Evolutionary conservation across 495 filamentous ascomycete species (phyloP), one percentile per base, ranked within the genome.

Genomic region (Sabuloglossum arenarium): DNA sequence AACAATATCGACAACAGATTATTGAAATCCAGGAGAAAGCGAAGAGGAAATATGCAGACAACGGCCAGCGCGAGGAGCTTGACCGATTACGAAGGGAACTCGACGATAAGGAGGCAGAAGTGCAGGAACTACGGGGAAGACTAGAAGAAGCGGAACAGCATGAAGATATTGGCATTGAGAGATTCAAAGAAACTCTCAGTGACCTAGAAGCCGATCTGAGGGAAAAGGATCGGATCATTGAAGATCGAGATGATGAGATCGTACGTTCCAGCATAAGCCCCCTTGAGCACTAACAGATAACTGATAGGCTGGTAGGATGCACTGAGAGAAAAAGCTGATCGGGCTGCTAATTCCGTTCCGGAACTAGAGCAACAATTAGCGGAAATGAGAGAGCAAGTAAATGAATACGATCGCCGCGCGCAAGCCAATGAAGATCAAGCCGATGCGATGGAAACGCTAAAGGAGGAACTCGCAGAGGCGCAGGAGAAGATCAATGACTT

Each of bases 11-110:
- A 49, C 74, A 80, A 58, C 84, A 91, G 67, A 75, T 95, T 52
- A 63, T 81, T 37, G 87, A 94, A 56, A 70, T 88, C 45, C 80
- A 75, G 27, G 84, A 94, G 58, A 85, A 85, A 65, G 74, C 82
- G 39, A 84, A 86, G 66, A 76, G 79, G 60, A 81, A 81, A 63
- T 80, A 85, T 59, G 78, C 76, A 10, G 79, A 88, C 62, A 70
- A 78, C 56, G 73, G 68, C 56, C 74, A 78, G 58, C 72, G 67
- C 14, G 77, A 77, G 58, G 77, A 85, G 66, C 63, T 79, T 53
- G 79, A 80, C 43, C 66, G 70, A 30, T 65, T 84, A 27, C 55
- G 55, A 31, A 16, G 55, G 1, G 56, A 58, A 5, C 19, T 56
- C 1, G 47, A 55, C 8, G 47, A 45, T 3, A 54, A 37, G 29